Conservation (phyloP, 345 rosid genomes). For the Xanthoceras sorbifolium region DNA sequence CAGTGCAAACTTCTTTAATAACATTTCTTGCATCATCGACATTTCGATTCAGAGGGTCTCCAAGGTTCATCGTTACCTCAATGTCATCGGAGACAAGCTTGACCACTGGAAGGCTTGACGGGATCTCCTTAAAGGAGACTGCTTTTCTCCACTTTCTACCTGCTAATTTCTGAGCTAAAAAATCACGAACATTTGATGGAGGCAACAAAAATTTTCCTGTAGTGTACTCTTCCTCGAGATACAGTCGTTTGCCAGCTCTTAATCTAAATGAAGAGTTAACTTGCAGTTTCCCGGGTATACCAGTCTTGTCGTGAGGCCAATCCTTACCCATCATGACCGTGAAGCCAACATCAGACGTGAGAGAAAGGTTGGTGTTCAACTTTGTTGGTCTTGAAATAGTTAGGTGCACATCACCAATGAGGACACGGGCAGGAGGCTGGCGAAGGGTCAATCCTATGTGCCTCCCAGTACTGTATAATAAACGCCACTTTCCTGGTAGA, state of each 20-base stretch:
- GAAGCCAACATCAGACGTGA: slow-evolving; percentile 65
- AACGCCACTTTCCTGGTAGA: slow-evolving; percentile 90
- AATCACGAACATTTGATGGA: slow-evolving; percentile 42
- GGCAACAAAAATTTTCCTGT: slow-evolving; percentile 49
- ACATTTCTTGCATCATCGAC: slow-evolving; percentile 50
- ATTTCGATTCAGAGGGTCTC: slow-evolving; percentile 34
- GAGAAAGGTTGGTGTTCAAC: slow-evolving; percentile 36
- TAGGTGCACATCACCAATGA: slow-evolving; percentile 66
- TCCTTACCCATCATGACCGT: slow-evolving; percentile 52
- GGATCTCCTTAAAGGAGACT: slow-evolving; percentile 75
- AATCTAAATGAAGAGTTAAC: slow-evolving; percentile 54
- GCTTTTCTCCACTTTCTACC: slow-evolving; percentile 74
- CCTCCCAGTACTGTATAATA: slow-evolving; percentile 79
- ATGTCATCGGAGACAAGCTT: slow-evolving; percentile 61
- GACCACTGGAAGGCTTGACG: slow-evolving; percentile 85
- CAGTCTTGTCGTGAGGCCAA: slow-evolving; percentile 83
- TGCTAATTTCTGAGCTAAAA: slow-evolving; percentile 53
- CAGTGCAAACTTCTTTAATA: slow-evolving; percentile 67
- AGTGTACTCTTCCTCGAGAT: slow-evolving; percentile 69
- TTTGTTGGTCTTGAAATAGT: slow-evolving; percentile 49
- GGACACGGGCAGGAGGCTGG: slow-evolving; percentile 72
- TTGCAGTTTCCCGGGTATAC: slow-evolving; percentile 58
- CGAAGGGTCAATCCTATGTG: slow-evolving; percentile 89
- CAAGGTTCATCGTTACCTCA: slow-evolving; percentile 55
- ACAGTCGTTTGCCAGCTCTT: slow-evolving; percentile 65